Percentiles rank a stretch among this genome's conserved stretches.
These are phyloP conservation scores for Cutaneotrichosporon sp. DNA, from an alignment of 1,284 basidiomycete species.

Conservation along the genomic window DNA sequence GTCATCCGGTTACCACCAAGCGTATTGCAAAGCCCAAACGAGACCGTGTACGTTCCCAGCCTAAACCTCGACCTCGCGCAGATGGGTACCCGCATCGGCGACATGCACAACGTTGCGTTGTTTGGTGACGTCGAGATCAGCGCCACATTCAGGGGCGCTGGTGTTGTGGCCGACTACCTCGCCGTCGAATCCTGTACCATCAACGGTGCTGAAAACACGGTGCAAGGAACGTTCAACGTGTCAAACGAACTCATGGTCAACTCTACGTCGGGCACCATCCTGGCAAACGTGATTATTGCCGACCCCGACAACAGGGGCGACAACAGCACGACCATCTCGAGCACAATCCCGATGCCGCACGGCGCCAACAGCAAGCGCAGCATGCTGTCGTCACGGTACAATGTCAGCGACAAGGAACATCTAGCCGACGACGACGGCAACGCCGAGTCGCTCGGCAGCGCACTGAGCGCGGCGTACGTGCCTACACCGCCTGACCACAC, in stretches of 20 bases:
- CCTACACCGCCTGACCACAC: constrained; percentile 14
- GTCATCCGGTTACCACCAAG: constrained; percentile 40
- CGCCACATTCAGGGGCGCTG: constrained; percentile 26
- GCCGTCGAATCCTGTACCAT: constrained; percentile 30
- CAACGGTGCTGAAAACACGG: constrained; percentile 28
- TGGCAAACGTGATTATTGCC: constrained; percentile 38
- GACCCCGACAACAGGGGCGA: constrained; percentile 23
- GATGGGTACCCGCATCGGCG: constrained; percentile 41
- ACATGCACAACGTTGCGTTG: constrained; percentile 27
- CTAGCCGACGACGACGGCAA: not conserved
- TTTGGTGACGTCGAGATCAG: constrained; percentile 30
- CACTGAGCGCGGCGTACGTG: not conserved
- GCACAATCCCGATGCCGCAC: constrained; percentile 12
- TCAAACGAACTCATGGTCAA: constrained; percentile 38
- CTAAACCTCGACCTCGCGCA: constrained; percentile 29
- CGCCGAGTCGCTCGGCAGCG: not conserved
- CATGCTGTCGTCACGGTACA: not conserved
- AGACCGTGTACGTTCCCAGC: constrained; percentile 20
- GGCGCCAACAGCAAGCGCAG: not conserved
- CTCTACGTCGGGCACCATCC: constrained; percentile 36
- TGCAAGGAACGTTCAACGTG: constrained; percentile 44
- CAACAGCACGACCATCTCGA: constrained; percentile 13
- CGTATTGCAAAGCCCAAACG: constrained; percentile 3
- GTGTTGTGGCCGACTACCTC: constrained; percentile 33
- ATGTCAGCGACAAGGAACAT: not conserved